Evolutionary conservation across 2,329 filamentous ascomycete species (phyloP).

Genomic region (Hypoxylon sp.): DNA sequence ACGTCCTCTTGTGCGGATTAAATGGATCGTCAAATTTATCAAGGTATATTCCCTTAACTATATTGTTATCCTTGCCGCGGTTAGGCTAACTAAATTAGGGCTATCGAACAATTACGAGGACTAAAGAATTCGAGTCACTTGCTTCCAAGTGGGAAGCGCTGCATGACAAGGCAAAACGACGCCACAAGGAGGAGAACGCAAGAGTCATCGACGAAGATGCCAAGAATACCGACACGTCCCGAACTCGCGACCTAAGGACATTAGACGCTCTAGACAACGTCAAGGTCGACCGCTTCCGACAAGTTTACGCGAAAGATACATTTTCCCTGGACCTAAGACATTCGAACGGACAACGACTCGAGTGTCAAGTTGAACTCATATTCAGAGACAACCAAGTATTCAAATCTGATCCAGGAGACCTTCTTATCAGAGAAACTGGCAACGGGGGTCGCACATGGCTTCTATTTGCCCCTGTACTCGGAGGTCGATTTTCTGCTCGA

Average conservation of each 20-base stretch:
- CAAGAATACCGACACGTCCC: conserved; percentile 82
- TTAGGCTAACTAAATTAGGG: conserved; percentile 64
- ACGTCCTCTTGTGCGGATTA: conserved; percentile 87
- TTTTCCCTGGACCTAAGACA: conserved; percentile 90
- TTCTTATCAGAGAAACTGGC: conserved; percentile 94
- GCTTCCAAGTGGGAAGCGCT: conserved; percentile 77
- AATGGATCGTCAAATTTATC: conserved; percentile 87
- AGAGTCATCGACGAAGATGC: conserved; percentile 89
- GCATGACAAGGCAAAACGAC: conserved; percentile 81
- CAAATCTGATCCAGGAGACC: conserved; percentile 78
- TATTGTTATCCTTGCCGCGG: conserved; percentile 5
- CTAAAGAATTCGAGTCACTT: conserved; percentile 69
- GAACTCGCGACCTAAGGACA: conserved; percentile 83
- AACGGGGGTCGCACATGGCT: conserved; percentile 81
- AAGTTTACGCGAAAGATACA: conserved; percentile 90
- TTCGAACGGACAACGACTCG: conserved; percentile 89
- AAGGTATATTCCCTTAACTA: conserved; percentile 66
- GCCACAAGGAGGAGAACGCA: conserved; percentile 79
- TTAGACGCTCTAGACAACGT: conserved; percentile 79
- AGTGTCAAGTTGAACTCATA: conserved; percentile 89
- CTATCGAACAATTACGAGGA: conserved; percentile 68
- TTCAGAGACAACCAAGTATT: conserved; percentile 84
- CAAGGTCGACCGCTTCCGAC: conserved; percentile 80
- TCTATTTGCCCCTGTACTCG: conserved; percentile 89
- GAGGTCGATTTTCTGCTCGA: conserved; percentile 82